A percentile compares a stretch with the other conserved stretches of the same genome.
These are phyloP conservation scores for Linaria vulgaris DNA, from an alignment of 257 asterid genomes.

Conservation along the genomic window DNA sequence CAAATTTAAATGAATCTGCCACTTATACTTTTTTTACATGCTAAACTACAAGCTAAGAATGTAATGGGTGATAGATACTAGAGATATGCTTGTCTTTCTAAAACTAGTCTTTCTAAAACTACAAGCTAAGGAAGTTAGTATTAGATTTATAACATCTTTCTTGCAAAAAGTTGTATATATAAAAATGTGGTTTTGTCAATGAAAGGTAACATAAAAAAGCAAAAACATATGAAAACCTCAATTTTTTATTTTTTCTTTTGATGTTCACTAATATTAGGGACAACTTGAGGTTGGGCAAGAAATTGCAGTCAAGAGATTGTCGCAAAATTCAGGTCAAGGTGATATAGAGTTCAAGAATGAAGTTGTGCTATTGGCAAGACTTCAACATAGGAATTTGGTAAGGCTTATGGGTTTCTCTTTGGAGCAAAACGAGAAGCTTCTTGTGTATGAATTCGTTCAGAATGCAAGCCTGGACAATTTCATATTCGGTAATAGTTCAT, in stretches of 20 bases:
- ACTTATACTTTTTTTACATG: no score
- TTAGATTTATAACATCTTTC: neutral
- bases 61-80: no score
- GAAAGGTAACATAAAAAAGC: no score
- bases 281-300: constrained; percentile 9
- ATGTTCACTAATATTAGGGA: neutral
- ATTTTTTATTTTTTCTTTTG: neutral
- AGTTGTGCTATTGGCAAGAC: neutral
- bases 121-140: neutral
- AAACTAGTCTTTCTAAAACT: neutral
- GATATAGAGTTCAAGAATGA: constrained; percentile 13
- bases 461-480: constrained; percentile 10
- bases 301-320: constrained; percentile 15
- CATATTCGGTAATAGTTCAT: constrained; percentile 13
- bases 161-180: neutral
- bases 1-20: no score
- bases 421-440: constrained; percentile 5
- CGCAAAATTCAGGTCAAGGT: constrained; percentile 15
- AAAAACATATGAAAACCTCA: neutral
- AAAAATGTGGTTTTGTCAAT: no score
- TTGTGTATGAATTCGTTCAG: constrained; percentile 8
- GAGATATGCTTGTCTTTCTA: no score
- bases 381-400: constrained; percentile 17
- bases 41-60: no score
- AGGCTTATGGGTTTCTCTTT: constrained; percentile 8